Conservation (phyloP, 2,329 filamentous ascomycete genomes). For the Didymellaceae sp. region DNA sequence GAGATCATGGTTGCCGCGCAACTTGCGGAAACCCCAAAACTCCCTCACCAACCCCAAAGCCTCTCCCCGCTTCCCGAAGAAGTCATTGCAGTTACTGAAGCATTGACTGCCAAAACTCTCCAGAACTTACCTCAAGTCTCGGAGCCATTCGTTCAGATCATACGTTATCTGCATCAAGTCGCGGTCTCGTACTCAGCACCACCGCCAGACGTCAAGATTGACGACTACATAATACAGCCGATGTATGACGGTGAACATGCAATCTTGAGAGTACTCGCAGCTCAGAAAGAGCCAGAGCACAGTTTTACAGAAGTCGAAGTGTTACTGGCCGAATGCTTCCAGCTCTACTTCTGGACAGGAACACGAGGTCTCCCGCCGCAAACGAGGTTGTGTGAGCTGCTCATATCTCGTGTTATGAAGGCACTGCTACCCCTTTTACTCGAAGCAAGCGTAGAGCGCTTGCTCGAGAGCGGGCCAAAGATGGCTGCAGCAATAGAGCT, state of each 20-base stretch:
- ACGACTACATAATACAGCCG: constrained; percentile 19
- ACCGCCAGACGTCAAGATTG: constrained; percentile 11
- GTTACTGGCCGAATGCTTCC: constrained; percentile 25
- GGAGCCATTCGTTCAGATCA: constrained; percentile 14
- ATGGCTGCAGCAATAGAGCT: background rate
- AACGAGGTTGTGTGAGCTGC: constrained; percentile 26
- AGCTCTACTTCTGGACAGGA: constrained; percentile 28
- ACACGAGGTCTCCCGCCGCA: constrained; percentile 22
- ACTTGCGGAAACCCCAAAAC: constrained; percentile 17
- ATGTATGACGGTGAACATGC: constrained; percentile 27
- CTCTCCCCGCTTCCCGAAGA: constrained; percentile 11
- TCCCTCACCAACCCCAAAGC: constrained; percentile 19
- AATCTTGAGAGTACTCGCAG: constrained; percentile 17
- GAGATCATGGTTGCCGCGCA: constrained; percentile 31
- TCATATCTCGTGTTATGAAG: constrained; percentile 25
- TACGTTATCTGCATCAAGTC: constrained; percentile 23
- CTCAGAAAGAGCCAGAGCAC: constrained; percentile 19
- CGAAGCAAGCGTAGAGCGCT: constrained; percentile 12
- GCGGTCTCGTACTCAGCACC: constrained; percentile 13
- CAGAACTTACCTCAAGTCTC: constrained; percentile 20
- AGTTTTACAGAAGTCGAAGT: constrained; percentile 22
- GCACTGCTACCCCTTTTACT: constrained; percentile 24
- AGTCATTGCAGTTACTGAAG: constrained; percentile 13
- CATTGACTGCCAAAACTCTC: constrained; percentile 19
- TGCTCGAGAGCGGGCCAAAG: background rate